phyloP scores from a whole-genome alignment of 2,329 filamentous ascomycete species.

The Colletotrichum orbiculare region DNA sequence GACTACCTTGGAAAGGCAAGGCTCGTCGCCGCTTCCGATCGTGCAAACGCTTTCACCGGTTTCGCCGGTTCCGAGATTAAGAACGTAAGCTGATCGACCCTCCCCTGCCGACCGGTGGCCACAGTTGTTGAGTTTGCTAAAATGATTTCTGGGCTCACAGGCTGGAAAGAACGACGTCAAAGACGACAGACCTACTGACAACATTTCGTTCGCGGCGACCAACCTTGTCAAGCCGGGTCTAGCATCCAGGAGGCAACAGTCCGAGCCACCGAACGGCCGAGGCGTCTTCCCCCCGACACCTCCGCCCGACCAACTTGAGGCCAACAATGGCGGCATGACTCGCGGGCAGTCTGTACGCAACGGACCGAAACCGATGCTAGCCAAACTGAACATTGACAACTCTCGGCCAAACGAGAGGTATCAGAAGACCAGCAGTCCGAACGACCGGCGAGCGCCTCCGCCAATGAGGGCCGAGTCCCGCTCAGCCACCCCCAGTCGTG shows the following conservation, averaged over 20 bases:
- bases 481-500: constrained; percentile 55
- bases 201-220: constrained; percentile 90
- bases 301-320: constrained; percentile 86
- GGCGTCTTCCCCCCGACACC: constrained; percentile 98
- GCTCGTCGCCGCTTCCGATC: constrained; percentile 87
- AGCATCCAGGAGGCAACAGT: constrained; percentile 83
- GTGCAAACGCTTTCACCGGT: constrained; percentile 82
- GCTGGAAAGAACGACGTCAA: constrained; percentile 65
- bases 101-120: constrained; percentile 7
- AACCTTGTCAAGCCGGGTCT: constrained; percentile 92
- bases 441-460: constrained; percentile 46
- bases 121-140: constrained; percentile 38
- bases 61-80: constrained; percentile 84
- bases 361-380: constrained; percentile 69
- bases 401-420: constrained; percentile 64
- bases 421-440: constrained; percentile 61
- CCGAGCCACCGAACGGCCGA: constrained; percentile 79
- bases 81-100: constrained; percentile 61
- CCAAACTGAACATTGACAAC: constrained; percentile 70
- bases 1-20: constrained; percentile 98
- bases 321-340: constrained; percentile 51
- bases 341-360: constrained; percentile 71
- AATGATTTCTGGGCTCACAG: constrained; percentile 46
- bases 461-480: constrained; percentile 51
- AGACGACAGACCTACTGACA: constrained; percentile 85